These are phyloP conservation scores for Pilobolus umbonatus DNA, from an alignment of 192 early-diverging fungal genomes.

Conservation along the genomic window DNA sequence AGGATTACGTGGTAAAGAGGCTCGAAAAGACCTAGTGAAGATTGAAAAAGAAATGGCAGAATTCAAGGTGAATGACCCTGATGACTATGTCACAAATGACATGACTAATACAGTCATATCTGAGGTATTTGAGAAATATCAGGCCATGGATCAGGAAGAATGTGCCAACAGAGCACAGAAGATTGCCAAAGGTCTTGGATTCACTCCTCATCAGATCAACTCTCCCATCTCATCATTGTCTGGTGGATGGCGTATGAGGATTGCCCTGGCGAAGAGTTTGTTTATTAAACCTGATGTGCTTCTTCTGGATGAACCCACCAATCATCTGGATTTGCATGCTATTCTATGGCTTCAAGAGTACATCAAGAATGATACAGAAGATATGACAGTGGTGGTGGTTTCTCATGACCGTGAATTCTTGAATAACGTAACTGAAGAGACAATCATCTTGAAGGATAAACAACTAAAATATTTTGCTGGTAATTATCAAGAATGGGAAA, in stretches of 20 bases:
- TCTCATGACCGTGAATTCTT: slow-evolving; percentile 89
- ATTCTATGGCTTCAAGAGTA: slow-evolving; percentile 90
- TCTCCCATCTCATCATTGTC: slow-evolving; percentile 63
- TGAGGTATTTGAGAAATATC: slow-evolving; percentile 52
- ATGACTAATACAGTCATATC: slow-evolving; percentile 55
- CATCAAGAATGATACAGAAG: slow-evolving; percentile 47
- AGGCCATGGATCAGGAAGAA: slow-evolving; percentile 58
- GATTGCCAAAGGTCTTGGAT: slow-evolving; percentile 73
- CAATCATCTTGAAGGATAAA: slow-evolving; percentile 69
- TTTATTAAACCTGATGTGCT: slow-evolving; percentile 79
- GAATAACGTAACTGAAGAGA: slow-evolving; percentile 71
- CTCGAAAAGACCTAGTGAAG: slow-evolving; percentile 51
- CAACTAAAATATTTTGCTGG: slow-evolving; percentile 72
- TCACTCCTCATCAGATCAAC: slow-evolving; percentile 56
- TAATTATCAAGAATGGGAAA: slow-evolving; percentile 83
- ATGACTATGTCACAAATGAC: slow-evolving; percentile 20
- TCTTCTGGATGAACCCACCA: slow-evolving; percentile 86
- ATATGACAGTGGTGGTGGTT: slow-evolving; percentile 71
- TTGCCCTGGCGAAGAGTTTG: slow-evolving; percentile 81
- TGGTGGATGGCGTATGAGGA: slow-evolving; percentile 89
- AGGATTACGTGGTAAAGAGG: slow-evolving; percentile 59
- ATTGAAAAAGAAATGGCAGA: slow-evolving; percentile 30
- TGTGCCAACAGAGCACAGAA: slow-evolving; percentile 61
- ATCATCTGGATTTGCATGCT: slow-evolving; percentile 86
- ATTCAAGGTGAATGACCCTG: slow-evolving; percentile 36